These are phyloP conservation scores for Penicillium egyptiacum DNA, from an alignment of 495 filamentous ascomycete species.

Conservation along the genomic window DNA sequence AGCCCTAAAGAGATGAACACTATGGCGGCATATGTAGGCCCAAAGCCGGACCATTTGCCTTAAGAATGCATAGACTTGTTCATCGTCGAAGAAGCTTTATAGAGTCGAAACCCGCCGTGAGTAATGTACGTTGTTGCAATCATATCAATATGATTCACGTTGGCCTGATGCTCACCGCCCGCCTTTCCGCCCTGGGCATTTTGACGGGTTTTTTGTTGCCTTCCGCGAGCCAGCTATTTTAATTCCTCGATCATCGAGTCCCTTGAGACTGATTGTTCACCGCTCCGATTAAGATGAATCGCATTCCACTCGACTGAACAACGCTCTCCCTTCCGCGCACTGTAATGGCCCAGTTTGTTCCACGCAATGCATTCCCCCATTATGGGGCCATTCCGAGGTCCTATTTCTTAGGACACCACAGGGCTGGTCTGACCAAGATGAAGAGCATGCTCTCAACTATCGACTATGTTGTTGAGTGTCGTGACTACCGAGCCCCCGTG, in stretches of 20 bases:
- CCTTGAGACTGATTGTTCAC: background rate
- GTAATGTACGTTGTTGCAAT: too few relatives aligned
- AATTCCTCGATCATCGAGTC: background rate
- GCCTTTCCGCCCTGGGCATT: constrained; percentile 7
- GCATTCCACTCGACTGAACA: constrained; percentile 2
- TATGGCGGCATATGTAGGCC: too few relatives aligned
- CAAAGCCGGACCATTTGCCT: too few relatives aligned
- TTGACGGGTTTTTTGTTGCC: constrained; percentile 9
- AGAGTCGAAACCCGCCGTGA: too few relatives aligned
- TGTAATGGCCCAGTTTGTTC: constrained; percentile 58
- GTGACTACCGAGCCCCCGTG: constrained; percentile 86
- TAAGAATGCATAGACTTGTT: too few relatives aligned
- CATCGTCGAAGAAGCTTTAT: too few relatives aligned
- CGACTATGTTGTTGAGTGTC: constrained; percentile 90
- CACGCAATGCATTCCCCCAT: constrained; percentile 67
- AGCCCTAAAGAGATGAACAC: too few relatives aligned
- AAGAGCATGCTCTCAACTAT: constrained; percentile 76
- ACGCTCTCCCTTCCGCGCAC: background rate
- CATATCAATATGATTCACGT: too few relatives aligned
- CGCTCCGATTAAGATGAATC: constrained; percentile 15
- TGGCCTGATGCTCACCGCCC: background rate
- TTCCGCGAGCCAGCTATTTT: background rate
- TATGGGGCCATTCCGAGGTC: constrained; percentile 76
- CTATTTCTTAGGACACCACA: constrained; percentile 97
- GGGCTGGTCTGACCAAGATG: constrained; percentile 80